Percentiles rank a stretch among this genome's conserved stretches.
These are phyloP conservation scores for Pholiota molesta DNA, from an alignment of 768 basidiomycete genomes.

Conservation along the genomic window DNA sequence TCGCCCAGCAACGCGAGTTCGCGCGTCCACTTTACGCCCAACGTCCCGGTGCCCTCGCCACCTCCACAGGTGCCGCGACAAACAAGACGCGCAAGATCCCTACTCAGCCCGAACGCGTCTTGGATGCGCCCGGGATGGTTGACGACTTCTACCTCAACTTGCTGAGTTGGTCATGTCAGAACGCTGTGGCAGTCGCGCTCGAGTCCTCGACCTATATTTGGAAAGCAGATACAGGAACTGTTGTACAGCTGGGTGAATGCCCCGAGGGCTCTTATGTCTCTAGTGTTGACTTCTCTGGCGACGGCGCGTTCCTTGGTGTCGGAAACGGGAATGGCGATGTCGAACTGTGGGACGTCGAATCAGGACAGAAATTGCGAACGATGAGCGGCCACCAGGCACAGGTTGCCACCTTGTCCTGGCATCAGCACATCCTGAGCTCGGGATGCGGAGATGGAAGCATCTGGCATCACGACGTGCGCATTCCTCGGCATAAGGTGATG, in stretches of 20 bases:
- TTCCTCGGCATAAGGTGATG: slow-evolving; percentile 86
- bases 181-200: slow-evolving; percentile 89
- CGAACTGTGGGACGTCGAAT: slow-evolving; percentile 93
- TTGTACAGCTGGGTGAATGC: slow-evolving; percentile 76
- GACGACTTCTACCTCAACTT: slow-evolving; percentile 99
- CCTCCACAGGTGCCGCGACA: slow-evolving; percentile 64
- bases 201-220: slow-evolving; percentile 89
- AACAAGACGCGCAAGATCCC: slow-evolving; percentile 83
- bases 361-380: slow-evolving; percentile 79
- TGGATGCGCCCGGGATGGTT: slow-evolving; percentile 91
- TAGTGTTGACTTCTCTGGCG: slow-evolving; percentile 77
- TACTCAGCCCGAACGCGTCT: slow-evolving; percentile 86
- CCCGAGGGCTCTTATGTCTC: slow-evolving; percentile 78
- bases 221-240: slow-evolving; percentile 88
- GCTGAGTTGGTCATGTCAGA: slow-evolving; percentile 84
- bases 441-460: slow-evolving; percentile 96
- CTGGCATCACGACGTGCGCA: slow-evolving; percentile 93
- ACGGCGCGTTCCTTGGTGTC: slow-evolving; percentile 80
- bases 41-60: slow-evolving; percentile 61
- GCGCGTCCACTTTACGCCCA: slow-evolving; percentile 75
- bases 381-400: slow-evolving; percentile 89
- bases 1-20: slow-evolving; percentile 76
- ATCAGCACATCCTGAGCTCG: slow-evolving; percentile 80
- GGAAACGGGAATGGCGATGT: slow-evolving; percentile 84
- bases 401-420: slow-evolving; percentile 86